Conservation (phyloP, 495 filamentous ascomycete species). For the Amniculicola lignicola region DNA sequence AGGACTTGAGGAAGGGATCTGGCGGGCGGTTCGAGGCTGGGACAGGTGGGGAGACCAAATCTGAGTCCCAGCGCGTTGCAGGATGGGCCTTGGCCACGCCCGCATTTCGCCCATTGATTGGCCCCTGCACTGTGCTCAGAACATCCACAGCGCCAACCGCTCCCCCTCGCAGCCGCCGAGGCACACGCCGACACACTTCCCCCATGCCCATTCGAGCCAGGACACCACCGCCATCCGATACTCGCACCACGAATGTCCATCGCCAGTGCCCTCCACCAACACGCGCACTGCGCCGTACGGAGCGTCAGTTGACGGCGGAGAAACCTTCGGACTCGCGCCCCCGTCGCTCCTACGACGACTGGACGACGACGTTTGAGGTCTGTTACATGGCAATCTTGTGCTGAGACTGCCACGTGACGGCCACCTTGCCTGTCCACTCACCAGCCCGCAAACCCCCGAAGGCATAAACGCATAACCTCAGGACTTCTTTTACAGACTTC, state of each 20-base stretch:
- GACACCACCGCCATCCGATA: slow-evolving; percentile 24
- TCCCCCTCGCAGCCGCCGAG: slow-evolving; percentile 12
- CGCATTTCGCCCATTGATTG: slow-evolving; percentile 20
- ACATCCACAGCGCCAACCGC: slow-evolving; percentile 28
- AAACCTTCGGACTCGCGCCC: neutral
- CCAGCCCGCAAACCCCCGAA: neutral
- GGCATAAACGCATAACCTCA: slow-evolving; percentile 19
- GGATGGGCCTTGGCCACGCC: slow-evolving; percentile 18
- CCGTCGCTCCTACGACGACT: neutral
- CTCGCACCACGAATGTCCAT: slow-evolving; percentile 6
- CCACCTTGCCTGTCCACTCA: slow-evolving; percentile 11
- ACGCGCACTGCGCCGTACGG: neutral
- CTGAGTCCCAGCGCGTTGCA: slow-evolving; percentile 29
- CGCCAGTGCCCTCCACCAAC: neutral
- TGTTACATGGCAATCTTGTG: slow-evolving; percentile 32
- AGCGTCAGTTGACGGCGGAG: slow-evolving; percentile 5
- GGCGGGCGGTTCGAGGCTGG: slow-evolving; percentile 26
- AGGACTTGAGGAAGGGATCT: slow-evolving; percentile 24
- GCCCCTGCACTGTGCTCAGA: slow-evolving; percentile 4
- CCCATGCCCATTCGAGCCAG: slow-evolving; percentile 1
- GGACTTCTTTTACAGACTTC: no score
- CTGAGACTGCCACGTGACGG: slow-evolving; percentile 34
- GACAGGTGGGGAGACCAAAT: slow-evolving; percentile 27
- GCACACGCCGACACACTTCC: neutral
- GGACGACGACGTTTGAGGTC: slow-evolving; percentile 29